phyloP scores from a whole-genome alignment of 352 stramenopile species.

The Phytophthora boehmeriae region DNA sequence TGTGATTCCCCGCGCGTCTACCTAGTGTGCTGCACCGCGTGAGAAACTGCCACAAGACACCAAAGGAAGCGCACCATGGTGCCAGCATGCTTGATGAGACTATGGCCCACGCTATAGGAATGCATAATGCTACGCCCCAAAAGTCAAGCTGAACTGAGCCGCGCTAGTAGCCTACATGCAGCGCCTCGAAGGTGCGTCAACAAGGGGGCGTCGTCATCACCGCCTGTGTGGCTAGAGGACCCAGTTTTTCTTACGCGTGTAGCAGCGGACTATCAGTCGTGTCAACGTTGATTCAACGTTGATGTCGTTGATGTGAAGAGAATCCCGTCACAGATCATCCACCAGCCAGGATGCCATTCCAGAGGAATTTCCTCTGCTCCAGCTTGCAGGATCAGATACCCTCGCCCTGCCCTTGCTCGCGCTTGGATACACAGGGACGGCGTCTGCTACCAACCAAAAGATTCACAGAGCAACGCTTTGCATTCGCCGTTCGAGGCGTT shows the following conservation, averaged over 20 bases:
- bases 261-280: too few species aligned
- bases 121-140: too few species aligned
- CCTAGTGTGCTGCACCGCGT: background rate
- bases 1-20: background rate
- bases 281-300: too few species aligned
- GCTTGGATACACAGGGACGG: conserved; percentile 19
- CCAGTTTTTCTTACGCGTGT: background rate
- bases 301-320: conserved; percentile 1
- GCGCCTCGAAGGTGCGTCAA: too few species aligned
- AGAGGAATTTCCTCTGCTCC: too few species aligned
- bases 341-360: conserved; percentile 1
- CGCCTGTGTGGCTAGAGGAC: conserved; percentile 8
- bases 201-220: background rate
- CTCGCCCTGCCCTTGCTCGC: conserved; percentile 12
- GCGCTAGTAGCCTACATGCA: too few species aligned
- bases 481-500: conserved; percentile 3
- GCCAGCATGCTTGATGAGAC: background rate
- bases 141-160: too few species aligned
- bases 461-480: background rate
- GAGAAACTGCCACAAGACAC: conserved; percentile 30
- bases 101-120: background rate
- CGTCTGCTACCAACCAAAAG: conserved; percentile 16
- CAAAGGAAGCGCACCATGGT: background rate
- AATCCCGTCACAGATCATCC: conserved; percentile 7
- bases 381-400: conserved; percentile 27